Evolutionary conservation across 2,329 filamentous ascomycete genomes (phyloP), one percentile per base, ranked within the genome.

Genomic region (Parastagonospora nodorum): DNA sequence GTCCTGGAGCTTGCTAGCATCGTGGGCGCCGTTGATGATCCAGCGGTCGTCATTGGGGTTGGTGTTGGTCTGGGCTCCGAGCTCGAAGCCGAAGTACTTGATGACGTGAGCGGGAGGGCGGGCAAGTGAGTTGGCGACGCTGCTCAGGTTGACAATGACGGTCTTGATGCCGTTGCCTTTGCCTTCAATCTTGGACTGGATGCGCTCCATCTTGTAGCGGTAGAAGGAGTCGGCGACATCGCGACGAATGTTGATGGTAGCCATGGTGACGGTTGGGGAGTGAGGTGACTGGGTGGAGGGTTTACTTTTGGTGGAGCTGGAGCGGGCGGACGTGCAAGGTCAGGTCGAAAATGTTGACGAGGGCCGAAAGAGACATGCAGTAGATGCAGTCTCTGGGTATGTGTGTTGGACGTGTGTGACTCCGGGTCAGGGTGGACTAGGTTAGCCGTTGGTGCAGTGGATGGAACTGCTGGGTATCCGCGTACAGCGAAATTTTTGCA

Each of bases 81-180:
- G 87, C 80, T 99, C 94, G 76, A 99, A 97, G 68, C 94, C 94
- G 72, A 99, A 99, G 82, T 96, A 99, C 82, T 99, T 99, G 87
- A 99, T 97, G 74, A 99, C 85, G 76, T 97, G 96, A 72, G 90
- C 83, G 61, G 92, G 91, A 60, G 93, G 93, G 67, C 94, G 93
- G 69, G 90, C 91, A 66, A 99, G 86, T 58, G 93, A 95, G 71
- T 89, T 83, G 68, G 93, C 92, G 66, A 99, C 92, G 74, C 90
- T 95, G 83, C 87, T 90, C 74, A 99, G 80, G 79, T 99, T 99
- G 84, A 96, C 91, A 67, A 99, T 88, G 72, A 99, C 94, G 68
- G 77, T 99, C 84, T 99, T 99, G 86, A 99, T 99, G 74, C 94
- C 94, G 81, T 99, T 99, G 66, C 94, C 94, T 80, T 99, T 99